Base-by-base conservation (phyloP, 2,329 filamentous ascomycete species). In the Colletotrichum neosansevieriae region DNA sequence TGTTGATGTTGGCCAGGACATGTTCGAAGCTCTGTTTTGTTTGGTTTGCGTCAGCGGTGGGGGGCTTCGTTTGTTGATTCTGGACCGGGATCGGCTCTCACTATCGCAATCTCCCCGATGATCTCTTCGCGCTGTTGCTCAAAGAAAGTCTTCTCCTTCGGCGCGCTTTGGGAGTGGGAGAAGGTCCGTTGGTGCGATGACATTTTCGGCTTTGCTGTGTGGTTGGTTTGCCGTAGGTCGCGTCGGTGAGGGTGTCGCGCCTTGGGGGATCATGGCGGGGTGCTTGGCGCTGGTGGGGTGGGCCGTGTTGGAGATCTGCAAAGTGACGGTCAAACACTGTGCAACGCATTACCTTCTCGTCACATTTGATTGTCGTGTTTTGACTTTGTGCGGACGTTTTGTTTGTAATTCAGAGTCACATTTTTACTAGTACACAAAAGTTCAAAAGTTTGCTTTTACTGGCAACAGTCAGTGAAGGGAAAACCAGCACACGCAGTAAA, bases 1-100 rank as follows among this genome's bases (percentile, higher is more conserved):
- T 94, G 82, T 98, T 99, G 79, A 98, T 94, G 76, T 97, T 98
- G 74, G 94, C 92, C 10, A 99, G 90, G 67, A 97, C 94, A 75
- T 96, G 91, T 75, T 98, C 96, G 77, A 99, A 88, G 79, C 84
- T 89, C 88, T 91, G 72, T 24, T 51, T 19, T 36, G 13, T 21
- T 61, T 64, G 54, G 9, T 36, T 29, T 29, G 29, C 29, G 47
- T 40, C 19, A 65, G 59, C 57, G 17, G 40, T 21, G 29, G 29
- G 29, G 6, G 6, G 6, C 29, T 56, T 36, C 29, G 0, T 36
- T n/a, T 53, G 15, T 53, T 53, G 49, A 53, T n/a, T 29, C 29
- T 29, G 29, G 29, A 6, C 7, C 29, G 29, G 6, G 6, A 29
- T 29, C 6, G 29, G 29, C 29, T 29, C 29, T 29, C 74, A 93